Conservation (phyloP, 345 rosid species). For the Gossypium mustelinum region DNA sequence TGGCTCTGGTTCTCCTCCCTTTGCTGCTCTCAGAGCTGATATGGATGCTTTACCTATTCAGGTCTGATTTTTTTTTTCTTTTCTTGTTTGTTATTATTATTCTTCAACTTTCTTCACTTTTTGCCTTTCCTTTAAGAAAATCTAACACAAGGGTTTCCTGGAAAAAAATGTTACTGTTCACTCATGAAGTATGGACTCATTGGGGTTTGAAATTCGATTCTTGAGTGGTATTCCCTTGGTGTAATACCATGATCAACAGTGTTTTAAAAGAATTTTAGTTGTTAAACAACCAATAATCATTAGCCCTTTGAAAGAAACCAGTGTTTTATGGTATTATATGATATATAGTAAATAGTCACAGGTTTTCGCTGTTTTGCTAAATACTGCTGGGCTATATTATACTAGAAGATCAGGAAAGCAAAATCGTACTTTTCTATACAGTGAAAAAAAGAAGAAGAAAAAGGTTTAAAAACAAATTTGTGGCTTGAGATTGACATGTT, state of each 20-base stretch:
- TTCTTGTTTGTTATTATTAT: not conserved
- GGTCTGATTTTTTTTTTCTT: conserved; percentile 23
- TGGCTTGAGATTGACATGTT: not conserved
- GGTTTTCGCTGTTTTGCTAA: not conserved
- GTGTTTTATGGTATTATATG: not conserved
- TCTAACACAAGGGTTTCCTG: not conserved
- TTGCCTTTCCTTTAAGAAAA: not conserved
- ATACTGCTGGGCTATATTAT: not conserved
- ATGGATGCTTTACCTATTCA: conserved; percentile 74
- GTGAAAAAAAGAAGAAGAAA: not conserved
- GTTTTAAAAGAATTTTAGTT: not conserved
- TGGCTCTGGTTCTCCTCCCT: conserved; percentile 55
- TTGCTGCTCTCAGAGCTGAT: conserved; percentile 63
- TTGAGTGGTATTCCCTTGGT: not conserved
- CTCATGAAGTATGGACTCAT: not conserved
- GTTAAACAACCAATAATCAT: not conserved
- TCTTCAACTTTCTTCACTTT: not conserved
- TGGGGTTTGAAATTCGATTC: not conserved
- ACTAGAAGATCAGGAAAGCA: not conserved
- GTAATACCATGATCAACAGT: not conserved
- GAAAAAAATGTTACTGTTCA: not conserved
- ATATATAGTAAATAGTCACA: not conserved
- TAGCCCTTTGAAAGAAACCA: not conserved
- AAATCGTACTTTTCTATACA: not conserved
- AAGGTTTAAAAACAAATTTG: not conserved